Conservation (phyloP, 2,329 filamentous ascomycete genomes). For the Fusarium denticulatum region DNA sequence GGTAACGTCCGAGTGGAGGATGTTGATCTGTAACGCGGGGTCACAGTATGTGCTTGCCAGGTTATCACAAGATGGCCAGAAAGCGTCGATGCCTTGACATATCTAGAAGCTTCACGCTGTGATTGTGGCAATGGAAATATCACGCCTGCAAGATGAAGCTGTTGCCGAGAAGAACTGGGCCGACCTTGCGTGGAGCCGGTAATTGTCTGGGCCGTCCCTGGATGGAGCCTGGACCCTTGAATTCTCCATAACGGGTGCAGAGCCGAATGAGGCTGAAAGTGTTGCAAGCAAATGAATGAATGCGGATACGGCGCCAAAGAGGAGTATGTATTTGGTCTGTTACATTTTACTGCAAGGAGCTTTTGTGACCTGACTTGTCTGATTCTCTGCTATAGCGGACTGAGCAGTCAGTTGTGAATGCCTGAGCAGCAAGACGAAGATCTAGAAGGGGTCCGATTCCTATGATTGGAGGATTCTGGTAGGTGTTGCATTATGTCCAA, state of each 20-base stretch:
- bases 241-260: slow-evolving; percentile 22
- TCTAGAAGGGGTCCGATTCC: not conserved
- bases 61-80: not conserved
- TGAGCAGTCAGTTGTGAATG: not conserved
- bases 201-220: slow-evolving; percentile 6
- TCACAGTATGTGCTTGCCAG: not conserved
- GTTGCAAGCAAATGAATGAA: not conserved
- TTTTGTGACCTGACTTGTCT: not conserved
- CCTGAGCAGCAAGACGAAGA: not conserved
- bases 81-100: not conserved
- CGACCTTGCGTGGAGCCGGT: slow-evolving; percentile 22
- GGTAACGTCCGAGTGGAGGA: not conserved
- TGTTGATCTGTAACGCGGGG: slow-evolving; percentile 8
- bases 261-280: slow-evolving; percentile 21
- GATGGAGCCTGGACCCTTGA: slow-evolving; percentile 24
- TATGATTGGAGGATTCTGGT: slow-evolving; percentile 13
- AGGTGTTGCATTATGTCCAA: not conserved
- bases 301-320: not conserved
- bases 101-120: not conserved
- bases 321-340: not conserved
- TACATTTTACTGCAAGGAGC: not conserved
- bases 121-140: not conserved
- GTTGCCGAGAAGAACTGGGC: not conserved
- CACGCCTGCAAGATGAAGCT: not conserved
- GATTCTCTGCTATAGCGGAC: not conserved